Percentiles rank a stretch among this genome's conserved stretches.
phyloP scores from a whole-genome alignment of 371 early-diverging fungal species.

The Mortierella sp. region DNA sequence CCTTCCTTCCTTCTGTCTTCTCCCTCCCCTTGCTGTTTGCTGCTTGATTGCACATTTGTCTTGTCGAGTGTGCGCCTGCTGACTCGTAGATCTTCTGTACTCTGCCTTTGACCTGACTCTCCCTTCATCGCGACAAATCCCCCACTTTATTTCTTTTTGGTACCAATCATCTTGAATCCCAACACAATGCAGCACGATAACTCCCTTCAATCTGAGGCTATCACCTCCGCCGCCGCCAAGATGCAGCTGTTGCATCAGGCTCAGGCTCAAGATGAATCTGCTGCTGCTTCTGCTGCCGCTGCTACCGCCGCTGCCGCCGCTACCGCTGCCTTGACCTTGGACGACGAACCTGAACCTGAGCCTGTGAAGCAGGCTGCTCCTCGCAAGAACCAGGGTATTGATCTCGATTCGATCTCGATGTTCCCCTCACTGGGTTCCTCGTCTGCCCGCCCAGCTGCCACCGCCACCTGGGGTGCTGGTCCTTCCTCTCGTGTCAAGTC shows the following conservation, averaged over 20 bases:
- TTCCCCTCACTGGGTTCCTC: slow-evolving; percentile 80
- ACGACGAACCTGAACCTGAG: slow-evolving; percentile 20
- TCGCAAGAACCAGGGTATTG: slow-evolving; percentile 59
- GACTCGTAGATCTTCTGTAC: slow-evolving; percentile 31
- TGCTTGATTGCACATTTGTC: slow-evolving; percentile 26
- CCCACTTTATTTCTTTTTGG: background rate
- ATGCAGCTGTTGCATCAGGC: slow-evolving; percentile 52
- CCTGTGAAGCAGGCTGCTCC: slow-evolving; percentile 31
- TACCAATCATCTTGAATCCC: slow-evolving; percentile 11
- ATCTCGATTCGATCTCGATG: slow-evolving; percentile 74
- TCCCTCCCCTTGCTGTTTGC: slow-evolving; percentile 16
- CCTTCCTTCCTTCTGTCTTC: background rate
- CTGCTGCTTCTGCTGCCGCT: slow-evolving; percentile 35
- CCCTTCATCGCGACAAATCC: background rate
- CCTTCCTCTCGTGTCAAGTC: slow-evolving; percentile 67
- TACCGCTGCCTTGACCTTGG: slow-evolving; percentile 12
- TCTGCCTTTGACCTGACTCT: slow-evolving; percentile 42
- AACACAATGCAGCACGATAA: slow-evolving; percentile 41
- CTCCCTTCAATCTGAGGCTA: slow-evolving; percentile 15
- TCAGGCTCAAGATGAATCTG: slow-evolving; percentile 43
- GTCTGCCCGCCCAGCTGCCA: slow-evolving; percentile 60
- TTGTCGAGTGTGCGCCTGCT: slow-evolving; percentile 28
- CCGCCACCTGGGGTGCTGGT: slow-evolving; percentile 66
- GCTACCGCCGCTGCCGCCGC: slow-evolving; percentile 39
- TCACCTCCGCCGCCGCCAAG: slow-evolving; percentile 31